Evolutionary conservation across 164 flowering plant genomes (phyloP), one percentile per base, ranked within the genome.

Genomic region (Aristolochia fimbriata): DNA sequence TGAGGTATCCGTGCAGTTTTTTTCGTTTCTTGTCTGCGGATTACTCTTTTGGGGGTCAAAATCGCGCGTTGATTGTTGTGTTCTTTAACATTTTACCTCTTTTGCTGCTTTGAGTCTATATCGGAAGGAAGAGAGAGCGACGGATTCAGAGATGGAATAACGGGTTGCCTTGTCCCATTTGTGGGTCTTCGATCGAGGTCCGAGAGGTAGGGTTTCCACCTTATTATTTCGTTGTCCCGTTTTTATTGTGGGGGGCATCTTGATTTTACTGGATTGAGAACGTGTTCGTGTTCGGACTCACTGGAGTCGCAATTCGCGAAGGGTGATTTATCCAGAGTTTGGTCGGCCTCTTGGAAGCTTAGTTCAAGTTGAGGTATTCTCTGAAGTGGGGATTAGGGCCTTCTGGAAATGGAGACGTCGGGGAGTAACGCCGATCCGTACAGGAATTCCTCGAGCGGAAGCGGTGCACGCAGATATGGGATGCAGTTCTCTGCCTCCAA

Each of bases 401-500:
- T 70, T 16, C 21, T 27, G 57, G 61, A 14, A 20, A 88, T 88
- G 96, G 96, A 86, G 64, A 65, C 82, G 53, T 62, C 86, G 5
- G 74, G 77, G 49, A 76, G 75, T 51, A 80, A 73, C 74, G 30
- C 78, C 22, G 88, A 83, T 57, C 58, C 69, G 4, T 79, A 70
- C 69, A 74, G 90, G 62, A 75, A 68, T 43, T 61, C 76, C 47
- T 64, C 82, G 47, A 68, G 63, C 13, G 65, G 59, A 50, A 62
- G 55, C 23, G 59, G 56, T 61, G 69, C 73, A 25, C 77, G 92
- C 64, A 77, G 91, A 69, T 67, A 77, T 46, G 83, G 86, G 47
- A 59, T 83, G 71, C 81, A 75, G 27, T 65, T 84, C 22, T 77
- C 94, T 7, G 86, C 94, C 59, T 74, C 95, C 1, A 85, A 73